A percentile compares a stretch with the other conserved stretches of the same genome.
Conservation (phyloP, 2,329 filamentous ascomycete genomes). For the Clarireedia monteithiana region DNA sequence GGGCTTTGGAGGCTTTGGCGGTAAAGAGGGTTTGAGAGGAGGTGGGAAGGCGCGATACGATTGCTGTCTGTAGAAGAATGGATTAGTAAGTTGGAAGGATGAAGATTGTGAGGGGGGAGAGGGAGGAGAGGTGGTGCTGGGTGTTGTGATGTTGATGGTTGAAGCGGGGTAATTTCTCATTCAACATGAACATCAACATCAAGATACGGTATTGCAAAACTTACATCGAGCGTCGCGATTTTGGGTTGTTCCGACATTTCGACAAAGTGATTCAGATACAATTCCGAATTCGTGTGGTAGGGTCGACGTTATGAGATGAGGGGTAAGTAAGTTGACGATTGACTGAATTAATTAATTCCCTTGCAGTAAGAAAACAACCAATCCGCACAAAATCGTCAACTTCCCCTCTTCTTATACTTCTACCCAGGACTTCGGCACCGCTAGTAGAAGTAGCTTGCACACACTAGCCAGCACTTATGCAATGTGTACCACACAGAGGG, state of each 20-base stretch:
- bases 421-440: no score
- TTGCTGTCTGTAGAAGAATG: conserved; percentile 26
- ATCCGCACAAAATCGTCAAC: no score
- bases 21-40: conserved; percentile 69
- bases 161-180: conserved; percentile 2
- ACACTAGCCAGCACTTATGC: not conserved
- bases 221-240: conserved; percentile 10
- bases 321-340: not conserved
- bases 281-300: not conserved
- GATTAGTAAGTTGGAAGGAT: conserved; percentile 41
- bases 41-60: conserved; percentile 49
- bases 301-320: not conserved
- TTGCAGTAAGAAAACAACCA: no score
- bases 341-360: no score
- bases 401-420: not conserved
- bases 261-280: no score
- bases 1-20: conserved; percentile 66
- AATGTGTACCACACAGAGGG: not conserved
- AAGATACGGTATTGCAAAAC: not conserved
- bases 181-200: no score
- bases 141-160: conserved; percentile 5
- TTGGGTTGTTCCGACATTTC: conserved; percentile 6
- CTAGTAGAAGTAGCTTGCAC: no score
- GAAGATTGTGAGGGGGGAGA: not conserved
- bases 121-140: conserved; percentile 14